These are phyloP conservation scores for Ascochyta viciae-villosae DNA, from an alignment of 2,329 filamentous ascomycete species.

Conservation along the genomic window DNA sequence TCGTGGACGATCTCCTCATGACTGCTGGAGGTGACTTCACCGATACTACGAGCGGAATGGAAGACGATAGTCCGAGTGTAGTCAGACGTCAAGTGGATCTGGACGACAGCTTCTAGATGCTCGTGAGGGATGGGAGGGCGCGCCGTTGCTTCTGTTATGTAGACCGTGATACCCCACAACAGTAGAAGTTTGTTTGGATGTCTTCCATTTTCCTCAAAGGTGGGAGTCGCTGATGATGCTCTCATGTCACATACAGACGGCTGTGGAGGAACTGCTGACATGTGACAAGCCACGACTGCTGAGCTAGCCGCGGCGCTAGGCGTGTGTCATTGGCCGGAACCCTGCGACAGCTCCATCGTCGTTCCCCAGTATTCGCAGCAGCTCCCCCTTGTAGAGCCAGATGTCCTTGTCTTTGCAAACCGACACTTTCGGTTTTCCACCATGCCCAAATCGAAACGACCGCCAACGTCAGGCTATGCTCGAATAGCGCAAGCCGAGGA, in stretches of 20 bases:
- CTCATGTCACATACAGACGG: background rate
- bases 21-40: conserved; percentile 72
- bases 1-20: conserved; percentile 79
- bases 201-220: no score
- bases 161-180: conserved; percentile 19
- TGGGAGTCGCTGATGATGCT: background rate
- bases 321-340: conserved; percentile 15
- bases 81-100: conserved; percentile 54
- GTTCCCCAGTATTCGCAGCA: conserved; percentile 30
- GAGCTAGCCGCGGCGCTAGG: conserved; percentile 18
- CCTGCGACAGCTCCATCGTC: conserved; percentile 35
- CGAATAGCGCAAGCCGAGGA: conserved; percentile 61
- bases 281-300: conserved; percentile 12
- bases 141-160: conserved; percentile 1
- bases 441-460: conserved; percentile 48
- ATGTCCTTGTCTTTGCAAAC: conserved; percentile 4
- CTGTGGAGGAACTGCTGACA: conserved; percentile 4
- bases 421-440: background rate
- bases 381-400: conserved; percentile 13
- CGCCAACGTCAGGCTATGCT: conserved; percentile 59
- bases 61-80: conserved; percentile 58
- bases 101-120: conserved; percentile 55
- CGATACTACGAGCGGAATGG: conserved; percentile 52
- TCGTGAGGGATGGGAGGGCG: background rate
- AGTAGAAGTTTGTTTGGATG: background rate